A percentile compares a stretch with the other conserved stretches of the same genome.
phyloP scores from a whole-genome alignment of 2,329 filamentous ascomycete species.

The Monascus ruber region DNA sequence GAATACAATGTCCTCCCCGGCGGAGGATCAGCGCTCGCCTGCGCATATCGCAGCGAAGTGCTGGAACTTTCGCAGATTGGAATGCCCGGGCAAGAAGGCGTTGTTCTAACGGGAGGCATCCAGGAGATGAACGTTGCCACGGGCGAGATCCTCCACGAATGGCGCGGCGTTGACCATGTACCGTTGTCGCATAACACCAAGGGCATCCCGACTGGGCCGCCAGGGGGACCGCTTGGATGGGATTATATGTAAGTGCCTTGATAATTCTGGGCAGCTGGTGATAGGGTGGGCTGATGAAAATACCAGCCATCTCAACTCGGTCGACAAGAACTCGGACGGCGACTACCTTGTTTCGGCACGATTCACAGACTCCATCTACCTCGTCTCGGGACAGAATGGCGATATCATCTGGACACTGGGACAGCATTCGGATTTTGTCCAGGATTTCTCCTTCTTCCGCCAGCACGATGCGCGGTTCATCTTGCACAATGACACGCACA shows the following conservation, averaged over 20 bases:
- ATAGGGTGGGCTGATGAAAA: not conserved
- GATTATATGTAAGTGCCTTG: constrained; percentile 14
- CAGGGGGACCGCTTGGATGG: constrained; percentile 15
- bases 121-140: constrained; percentile 22
- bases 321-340: constrained; percentile 26
- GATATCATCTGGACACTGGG: constrained; percentile 28
- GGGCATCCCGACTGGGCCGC: not conserved
- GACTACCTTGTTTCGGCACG: constrained; percentile 30
- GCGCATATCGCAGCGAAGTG: constrained; percentile 11
- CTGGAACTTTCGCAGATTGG: constrained; percentile 13
- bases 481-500: constrained; percentile 15
- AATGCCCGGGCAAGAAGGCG: constrained; percentile 13
- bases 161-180: constrained; percentile 9
- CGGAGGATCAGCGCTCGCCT: constrained; percentile 19
- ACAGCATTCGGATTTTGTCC: constrained; percentile 17
- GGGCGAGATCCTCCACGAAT: constrained; percentile 20
- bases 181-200: not conserved
- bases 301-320: constrained; percentile 24
- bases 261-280: too few relatives aligned
- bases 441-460: constrained; percentile 23
- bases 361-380: constrained; percentile 27
- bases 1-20: constrained; percentile 25
- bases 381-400: constrained; percentile 23
- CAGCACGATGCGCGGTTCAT: constrained; percentile 28
- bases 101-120: constrained; percentile 20